Evolutionary conservation across 2,329 filamentous ascomycete species (phyloP), one percentile per base, ranked within the genome.

Genomic region (Xylaria sp.): DNA sequence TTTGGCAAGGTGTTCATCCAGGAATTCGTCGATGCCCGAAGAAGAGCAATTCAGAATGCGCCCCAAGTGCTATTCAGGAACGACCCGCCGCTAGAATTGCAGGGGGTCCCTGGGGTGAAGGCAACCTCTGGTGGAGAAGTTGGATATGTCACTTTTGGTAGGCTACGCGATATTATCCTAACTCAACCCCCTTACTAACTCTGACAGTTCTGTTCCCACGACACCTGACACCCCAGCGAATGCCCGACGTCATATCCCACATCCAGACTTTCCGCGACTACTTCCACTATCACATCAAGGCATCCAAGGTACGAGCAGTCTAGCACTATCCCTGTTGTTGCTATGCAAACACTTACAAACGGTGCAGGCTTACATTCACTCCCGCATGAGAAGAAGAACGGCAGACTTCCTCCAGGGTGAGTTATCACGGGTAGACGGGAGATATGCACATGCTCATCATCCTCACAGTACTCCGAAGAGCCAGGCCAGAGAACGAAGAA

Each of bases 221-320:
- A 61, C 95, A 99, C 74, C 81, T 99, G 62, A 93, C 92, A 13
- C 86, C 87, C 13, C 91, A 97, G 74, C 86, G 92, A 70, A 91
- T 95, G 78, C 88, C 90, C 56, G 92, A 97, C 63, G 92, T 95
- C 71, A 99, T 99, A 65, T 97, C 92, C 46, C 95, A 99, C 73
- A 97, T 99, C 67, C 95, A 99, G 77, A 99, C 94, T 13, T 99
- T 99, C 90, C 90, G 94, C 63, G 94, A 99, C 72, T 99, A 99
- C 76, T 99, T 99, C 82, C 94, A 99, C 75, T 99, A 99, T 74
- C 94, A 99, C 76, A 99, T 99, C 77, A 99, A 99, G 78, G 95
- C 94, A 24, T 97, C 92, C 59, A 99, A 99, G 81, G 85, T 86
- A 72, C 48, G 60, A 24, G 16, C 17, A 39, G 47, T 20, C 16